phyloP scores from a whole-genome alignment of 1,139 yeast species.

The Yamadazyma taylorii region DNA sequence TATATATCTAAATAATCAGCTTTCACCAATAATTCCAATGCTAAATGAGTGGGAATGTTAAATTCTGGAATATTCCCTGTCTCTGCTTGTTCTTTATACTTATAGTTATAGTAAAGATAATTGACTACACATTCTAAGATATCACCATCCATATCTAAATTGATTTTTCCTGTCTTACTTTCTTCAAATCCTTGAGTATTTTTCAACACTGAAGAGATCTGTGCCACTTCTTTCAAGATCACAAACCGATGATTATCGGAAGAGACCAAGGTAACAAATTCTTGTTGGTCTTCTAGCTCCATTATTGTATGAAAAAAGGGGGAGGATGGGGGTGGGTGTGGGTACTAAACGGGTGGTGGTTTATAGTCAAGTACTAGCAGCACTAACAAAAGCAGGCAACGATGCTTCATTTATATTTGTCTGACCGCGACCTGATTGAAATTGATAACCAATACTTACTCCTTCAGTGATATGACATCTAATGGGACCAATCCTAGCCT shows the following conservation, averaged over 20 bases:
- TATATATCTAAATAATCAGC: slow-evolving; percentile 81
- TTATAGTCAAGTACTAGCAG: too few relatives aligned
- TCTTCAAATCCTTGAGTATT: slow-evolving; percentile 65
- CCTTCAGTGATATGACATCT: slow-evolving; percentile 21
- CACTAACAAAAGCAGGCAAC: too few relatives aligned
- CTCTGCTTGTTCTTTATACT: slow-evolving; percentile 61
- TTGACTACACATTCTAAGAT: slow-evolving; percentile 82
- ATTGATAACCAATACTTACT: too few relatives aligned
- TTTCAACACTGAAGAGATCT: slow-evolving; percentile 76
- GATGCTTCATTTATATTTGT: too few relatives aligned
- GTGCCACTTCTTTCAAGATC: slow-evolving; percentile 74
- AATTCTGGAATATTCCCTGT: slow-evolving; percentile 74
- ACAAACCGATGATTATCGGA: slow-evolving; percentile 69
- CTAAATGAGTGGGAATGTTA: slow-evolving; percentile 90
- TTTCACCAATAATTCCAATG: slow-evolving; percentile 84
- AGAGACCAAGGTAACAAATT: slow-evolving; percentile 69
- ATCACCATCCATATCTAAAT: slow-evolving; percentile 67
- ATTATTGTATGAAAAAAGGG: too few relatives aligned
- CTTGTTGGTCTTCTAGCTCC: slow-evolving; percentile 3
- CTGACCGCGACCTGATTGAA: too few relatives aligned
- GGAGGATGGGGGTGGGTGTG: too few relatives aligned
- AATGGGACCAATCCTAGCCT: slow-evolving; percentile 38
- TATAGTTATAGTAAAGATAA: slow-evolving; percentile 73
- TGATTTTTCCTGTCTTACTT: slow-evolving; percentile 50
- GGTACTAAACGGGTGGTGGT: too few relatives aligned